phyloP scores from a whole-genome alignment of 1,139 yeast species.

The Sugiyamaella xylanicola region DNA sequence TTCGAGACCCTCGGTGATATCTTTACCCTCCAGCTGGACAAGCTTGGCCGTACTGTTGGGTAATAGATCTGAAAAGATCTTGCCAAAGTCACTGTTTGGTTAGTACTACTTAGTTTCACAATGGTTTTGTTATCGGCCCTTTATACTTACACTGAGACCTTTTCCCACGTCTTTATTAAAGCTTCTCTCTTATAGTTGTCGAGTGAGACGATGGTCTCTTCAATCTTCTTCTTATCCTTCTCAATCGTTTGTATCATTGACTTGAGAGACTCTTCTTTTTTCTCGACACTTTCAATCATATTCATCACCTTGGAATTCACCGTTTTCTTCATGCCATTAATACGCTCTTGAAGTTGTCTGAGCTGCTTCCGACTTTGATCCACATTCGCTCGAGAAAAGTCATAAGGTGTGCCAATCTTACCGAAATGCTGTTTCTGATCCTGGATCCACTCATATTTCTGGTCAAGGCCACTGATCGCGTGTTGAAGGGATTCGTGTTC shows the following conservation, averaged over 20 bases:
- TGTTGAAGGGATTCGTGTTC: constrained; percentile 46
- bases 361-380: constrained; percentile 63
- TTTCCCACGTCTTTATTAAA: constrained; percentile 77
- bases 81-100: constrained; percentile 69
- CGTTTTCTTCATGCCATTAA: constrained; percentile 72
- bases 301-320: constrained; percentile 90
- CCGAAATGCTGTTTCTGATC: constrained; percentile 58
- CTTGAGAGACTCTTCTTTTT: constrained; percentile 76
- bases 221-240: constrained; percentile 86
- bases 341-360: constrained; percentile 59
- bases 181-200: constrained; percentile 88
- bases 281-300: constrained; percentile 92
- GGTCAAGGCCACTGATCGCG: constrained; percentile 53
- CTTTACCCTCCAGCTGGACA: constrained; percentile 75
- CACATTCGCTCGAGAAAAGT: constrained; percentile 57
- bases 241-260: constrained; percentile 86
- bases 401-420: constrained; percentile 42
- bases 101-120: neutral
- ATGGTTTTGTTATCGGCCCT: too few relatives aligned
- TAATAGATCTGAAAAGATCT: constrained; percentile 80
- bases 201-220: constrained; percentile 80
- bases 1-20: constrained; percentile 88
- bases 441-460: constrained; percentile 71
- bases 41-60: constrained; percentile 92
- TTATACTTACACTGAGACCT: constrained; percentile 53